These are phyloP conservation scores for Chlamydomonas reinhardtii DNA, from an alignment of 163 green algal genomes.

Conservation along the genomic window DNA sequence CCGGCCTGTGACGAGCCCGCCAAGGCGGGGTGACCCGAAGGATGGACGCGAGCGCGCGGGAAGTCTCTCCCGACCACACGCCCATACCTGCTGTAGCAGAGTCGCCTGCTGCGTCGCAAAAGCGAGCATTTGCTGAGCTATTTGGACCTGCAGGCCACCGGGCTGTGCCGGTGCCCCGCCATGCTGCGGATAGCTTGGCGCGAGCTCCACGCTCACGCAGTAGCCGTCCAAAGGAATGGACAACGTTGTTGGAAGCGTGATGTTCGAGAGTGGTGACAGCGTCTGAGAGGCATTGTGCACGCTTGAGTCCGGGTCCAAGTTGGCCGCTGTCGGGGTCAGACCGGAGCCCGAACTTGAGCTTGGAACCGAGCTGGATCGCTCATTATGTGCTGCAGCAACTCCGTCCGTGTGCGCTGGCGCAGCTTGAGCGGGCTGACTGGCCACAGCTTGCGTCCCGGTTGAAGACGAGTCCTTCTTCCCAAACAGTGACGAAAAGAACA, in stretches of 20 bases:
- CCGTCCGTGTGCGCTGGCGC: too few relatives aligned
- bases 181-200: background rate
- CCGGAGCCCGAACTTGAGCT: too few relatives aligned
- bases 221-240: slow-evolving; percentile 46
- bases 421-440: background rate
- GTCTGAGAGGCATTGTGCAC: background rate
- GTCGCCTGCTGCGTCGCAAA: slow-evolving; percentile 47
- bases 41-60: too few relatives aligned
- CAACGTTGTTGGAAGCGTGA: slow-evolving; percentile 28
- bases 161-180: background rate
- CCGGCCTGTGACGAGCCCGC: too few relatives aligned
- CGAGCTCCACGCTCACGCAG: slow-evolving; percentile 39
- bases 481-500: background rate
- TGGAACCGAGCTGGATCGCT: too few relatives aligned
- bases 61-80: too few relatives aligned
- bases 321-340: too few relatives aligned
- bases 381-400: too few relatives aligned
- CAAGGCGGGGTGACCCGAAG: too few relatives aligned
- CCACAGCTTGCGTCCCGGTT: background rate
- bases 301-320: too few relatives aligned
- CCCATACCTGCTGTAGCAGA: slow-evolving; percentile 20
- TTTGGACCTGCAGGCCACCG: slow-evolving; percentile 39
- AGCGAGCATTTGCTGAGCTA: slow-evolving; percentile 46
- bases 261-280: background rate
- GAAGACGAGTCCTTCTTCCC: background rate